These are phyloP conservation scores for Pulveroboletus sp. DNA, from an alignment of 768 basidiomycete species.

Conservation along the genomic window DNA sequence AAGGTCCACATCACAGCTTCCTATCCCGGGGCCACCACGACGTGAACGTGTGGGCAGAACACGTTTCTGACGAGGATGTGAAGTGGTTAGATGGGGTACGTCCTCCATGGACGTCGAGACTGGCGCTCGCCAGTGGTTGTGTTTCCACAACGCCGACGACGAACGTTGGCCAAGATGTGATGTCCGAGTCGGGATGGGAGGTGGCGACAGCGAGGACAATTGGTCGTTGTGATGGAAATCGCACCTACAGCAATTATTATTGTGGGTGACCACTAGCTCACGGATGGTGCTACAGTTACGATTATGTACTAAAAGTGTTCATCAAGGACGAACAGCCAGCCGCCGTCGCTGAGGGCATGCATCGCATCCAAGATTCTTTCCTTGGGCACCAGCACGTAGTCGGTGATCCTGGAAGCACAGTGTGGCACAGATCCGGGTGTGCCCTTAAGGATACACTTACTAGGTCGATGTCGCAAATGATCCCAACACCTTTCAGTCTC, in stretches of 20 bases:
- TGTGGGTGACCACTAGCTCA: background rate
- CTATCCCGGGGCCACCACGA: slow-evolving; percentile 78
- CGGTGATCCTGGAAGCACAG: slow-evolving; percentile 53
- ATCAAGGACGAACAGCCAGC: slow-evolving; percentile 40
- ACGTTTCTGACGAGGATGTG: slow-evolving; percentile 62
- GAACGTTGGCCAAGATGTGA: background rate
- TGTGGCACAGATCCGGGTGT: background rate
- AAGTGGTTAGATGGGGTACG: slow-evolving; percentile 30
- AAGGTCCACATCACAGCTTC: slow-evolving; percentile 73
- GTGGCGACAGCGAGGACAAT: background rate
- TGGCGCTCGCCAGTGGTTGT: slow-evolving; percentile 9
- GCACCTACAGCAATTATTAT: background rate
- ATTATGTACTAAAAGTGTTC: background rate
- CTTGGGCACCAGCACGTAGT: slow-evolving; percentile 57
- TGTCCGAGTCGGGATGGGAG: slow-evolving; percentile 1
- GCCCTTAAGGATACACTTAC: slow-evolving; percentile 30
- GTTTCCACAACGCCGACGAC: slow-evolving; percentile 6
- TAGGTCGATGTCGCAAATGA: slow-evolving; percentile 65
- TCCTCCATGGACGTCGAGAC: slow-evolving; percentile 32
- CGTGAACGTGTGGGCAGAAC: slow-evolving; percentile 79
- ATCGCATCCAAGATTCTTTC: slow-evolving; percentile 42
- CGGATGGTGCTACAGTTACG: background rate
- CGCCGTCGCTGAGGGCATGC: slow-evolving; percentile 43
- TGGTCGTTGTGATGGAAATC: background rate
- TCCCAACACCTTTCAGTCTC: slow-evolving; percentile 46